Conservation (phyloP, 805 yeast species). For the Myxozyma lipomycoides region DNA sequence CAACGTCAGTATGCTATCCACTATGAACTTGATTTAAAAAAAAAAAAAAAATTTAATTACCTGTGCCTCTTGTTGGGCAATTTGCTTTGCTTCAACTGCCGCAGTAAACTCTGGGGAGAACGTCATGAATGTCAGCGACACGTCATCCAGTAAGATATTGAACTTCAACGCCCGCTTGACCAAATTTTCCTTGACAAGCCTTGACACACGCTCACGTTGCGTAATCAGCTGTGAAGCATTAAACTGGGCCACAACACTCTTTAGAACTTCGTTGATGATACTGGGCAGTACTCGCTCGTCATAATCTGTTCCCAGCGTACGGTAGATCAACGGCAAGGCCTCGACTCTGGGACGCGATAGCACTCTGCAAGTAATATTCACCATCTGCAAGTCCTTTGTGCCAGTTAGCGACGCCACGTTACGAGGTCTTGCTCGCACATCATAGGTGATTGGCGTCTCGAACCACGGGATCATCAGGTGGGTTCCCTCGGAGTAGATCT, state of each 20-base stretch:
- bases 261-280: conserved; percentile 95
- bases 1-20: not conserved
- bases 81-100: conserved; percentile 97
- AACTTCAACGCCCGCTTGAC: conserved; percentile 88
- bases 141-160: conserved; percentile 87
- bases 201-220: conserved; percentile 95
- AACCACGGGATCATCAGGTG: conserved; percentile 92
- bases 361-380: conserved; percentile 97
- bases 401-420: conserved; percentile 95
- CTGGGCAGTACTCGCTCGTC: conserved; percentile 97
- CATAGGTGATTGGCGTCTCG: conserved; percentile 87
- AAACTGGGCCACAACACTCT: conserved; percentile 96
- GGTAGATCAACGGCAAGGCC: conserved; percentile 76
- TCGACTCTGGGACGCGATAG: conserved; percentile 79
- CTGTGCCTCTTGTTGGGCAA: conserved; percentile 99
- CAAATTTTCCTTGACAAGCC: conserved; percentile 84
- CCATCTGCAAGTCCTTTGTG: conserved; percentile 98
- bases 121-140: conserved; percentile 93
- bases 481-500: conserved; percentile 88
- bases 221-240: conserved; percentile 97
- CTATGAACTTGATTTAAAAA: not conserved
- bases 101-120: conserved; percentile 96
- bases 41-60: too few species aligned
- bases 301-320: conserved; percentile 91
- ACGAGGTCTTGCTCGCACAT: conserved; percentile 95